Evolutionary conservation across 345 rosid species (phyloP).

Genomic region (Anacardium occidentale): DNA sequence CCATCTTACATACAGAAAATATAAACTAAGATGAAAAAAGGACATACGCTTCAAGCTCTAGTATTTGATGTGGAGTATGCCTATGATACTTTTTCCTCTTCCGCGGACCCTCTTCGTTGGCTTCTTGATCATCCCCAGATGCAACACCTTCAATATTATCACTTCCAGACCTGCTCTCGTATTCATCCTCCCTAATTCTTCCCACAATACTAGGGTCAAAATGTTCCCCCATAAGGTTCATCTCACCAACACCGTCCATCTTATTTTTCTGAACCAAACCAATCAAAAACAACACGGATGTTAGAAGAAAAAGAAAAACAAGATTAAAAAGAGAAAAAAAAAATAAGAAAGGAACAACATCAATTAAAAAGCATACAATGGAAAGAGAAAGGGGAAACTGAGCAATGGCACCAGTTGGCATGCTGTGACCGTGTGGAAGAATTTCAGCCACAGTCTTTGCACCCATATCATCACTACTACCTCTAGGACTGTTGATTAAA

Average conservation of each 20-base stretch:
- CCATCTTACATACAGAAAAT: background rate
- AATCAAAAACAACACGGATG: conserved; percentile 10
- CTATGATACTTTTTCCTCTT: conserved; percentile 66
- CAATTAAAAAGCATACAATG: conserved; percentile 27
- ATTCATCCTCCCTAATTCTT: conserved; percentile 43
- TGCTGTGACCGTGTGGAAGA: conserved; percentile 23
- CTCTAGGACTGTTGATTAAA: conserved; percentile 28
- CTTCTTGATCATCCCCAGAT: conserved; percentile 56
- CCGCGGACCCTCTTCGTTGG: conserved; percentile 35
- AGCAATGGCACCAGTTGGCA: conserved; percentile 40
- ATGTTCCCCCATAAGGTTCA: conserved; percentile 43
- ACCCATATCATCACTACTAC: conserved; percentile 23
- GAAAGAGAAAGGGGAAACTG: conserved; percentile 49
- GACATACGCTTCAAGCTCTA: conserved; percentile 69
- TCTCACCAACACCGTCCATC: conserved; percentile 46
- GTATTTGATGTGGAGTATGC: conserved; percentile 71
- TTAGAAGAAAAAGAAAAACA: conserved; percentile 3
- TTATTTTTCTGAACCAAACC: conserved; percentile 34
- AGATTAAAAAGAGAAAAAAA: conserved; percentile 6
- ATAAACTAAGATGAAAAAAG: background rate
- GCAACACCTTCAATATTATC: conserved; percentile 54
- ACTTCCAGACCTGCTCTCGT: conserved; percentile 59
- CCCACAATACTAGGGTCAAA: conserved; percentile 41
- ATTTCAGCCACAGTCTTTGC: conserved; percentile 35
- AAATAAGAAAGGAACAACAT: conserved; percentile 7